phyloP scores from a whole-genome alignment of 1,284 basidiomycete species.

The Fomitopsis palustris region DNA sequence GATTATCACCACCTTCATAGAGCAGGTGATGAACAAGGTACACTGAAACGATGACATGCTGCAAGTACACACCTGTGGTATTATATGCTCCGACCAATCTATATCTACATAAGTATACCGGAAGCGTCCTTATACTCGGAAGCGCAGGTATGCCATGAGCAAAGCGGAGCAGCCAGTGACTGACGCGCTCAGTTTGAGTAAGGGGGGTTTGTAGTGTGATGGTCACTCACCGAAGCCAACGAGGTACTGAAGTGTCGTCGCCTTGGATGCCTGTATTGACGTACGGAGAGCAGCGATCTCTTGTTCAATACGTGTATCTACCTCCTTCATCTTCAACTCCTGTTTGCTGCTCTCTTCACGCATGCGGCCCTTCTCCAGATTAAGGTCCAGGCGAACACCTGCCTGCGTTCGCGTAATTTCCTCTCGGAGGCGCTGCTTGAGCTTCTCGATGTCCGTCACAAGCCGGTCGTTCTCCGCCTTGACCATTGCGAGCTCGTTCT shows the following conservation, averaged over 20 bases:
- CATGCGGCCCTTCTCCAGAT: slow-evolving; percentile 96
- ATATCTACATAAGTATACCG: not conserved
- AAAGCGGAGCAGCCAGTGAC: slow-evolving; percentile 87
- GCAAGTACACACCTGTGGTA: not conserved
- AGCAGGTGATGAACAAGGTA: not conserved
- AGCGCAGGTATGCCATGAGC: slow-evolving; percentile 82
- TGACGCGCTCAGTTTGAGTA: slow-evolving; percentile 23
- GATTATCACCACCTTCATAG: not conserved
- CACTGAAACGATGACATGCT: not conserved
- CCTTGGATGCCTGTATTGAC: slow-evolving; percentile 90
- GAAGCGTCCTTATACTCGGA: slow-evolving; percentile 37
- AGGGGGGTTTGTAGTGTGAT: not conserved
- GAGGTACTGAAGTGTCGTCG: slow-evolving; percentile 78
- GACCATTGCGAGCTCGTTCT: slow-evolving; percentile 95
- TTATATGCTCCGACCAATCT: not conserved
- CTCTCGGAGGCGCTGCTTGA: slow-evolving; percentile 92
- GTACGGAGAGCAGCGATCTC: slow-evolving; percentile 92
- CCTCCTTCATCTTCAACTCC: slow-evolving; percentile 97
- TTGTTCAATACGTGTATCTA: slow-evolving; percentile 95
- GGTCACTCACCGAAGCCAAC: slow-evolving; percentile 72
- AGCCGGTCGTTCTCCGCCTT: slow-evolving; percentile 95
- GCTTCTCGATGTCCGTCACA: slow-evolving; percentile 88
- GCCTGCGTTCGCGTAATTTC: slow-evolving; percentile 92
- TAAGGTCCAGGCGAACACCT: slow-evolving; percentile 92
- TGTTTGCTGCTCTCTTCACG: slow-evolving; percentile 91